Percentiles rank a stretch among this genome's conserved stretches.
Conservation (phyloP, 2,329 filamentous ascomycete species). For the Byssochlamys sp. region DNA sequence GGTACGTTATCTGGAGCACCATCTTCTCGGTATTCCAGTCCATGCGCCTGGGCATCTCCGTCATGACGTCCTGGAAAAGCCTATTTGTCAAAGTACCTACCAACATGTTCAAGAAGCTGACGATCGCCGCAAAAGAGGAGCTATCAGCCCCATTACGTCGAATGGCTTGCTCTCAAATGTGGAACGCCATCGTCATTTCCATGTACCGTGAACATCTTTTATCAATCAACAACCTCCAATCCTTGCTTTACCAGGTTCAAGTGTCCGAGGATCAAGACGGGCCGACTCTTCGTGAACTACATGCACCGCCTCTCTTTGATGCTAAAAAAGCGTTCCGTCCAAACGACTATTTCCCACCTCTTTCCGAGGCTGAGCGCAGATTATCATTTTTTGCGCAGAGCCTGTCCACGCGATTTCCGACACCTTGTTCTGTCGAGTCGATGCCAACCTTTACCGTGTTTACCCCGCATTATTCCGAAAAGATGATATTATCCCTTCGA, state of each 20-base stretch:
- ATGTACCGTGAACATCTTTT: conserved; percentile 98
- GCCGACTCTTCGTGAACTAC: conserved; percentile 84
- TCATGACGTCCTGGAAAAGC: conserved; percentile 98
- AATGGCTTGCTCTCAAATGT: conserved; percentile 97
- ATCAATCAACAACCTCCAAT: conserved; percentile 97
- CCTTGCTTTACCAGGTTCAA: conserved; percentile 94
- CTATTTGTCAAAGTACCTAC: conserved; percentile 91
- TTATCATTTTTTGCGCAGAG: conserved; percentile 99
- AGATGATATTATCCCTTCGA: conserved; percentile 89
- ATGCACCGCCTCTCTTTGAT: conserved; percentile 95
- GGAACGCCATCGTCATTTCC: conserved; percentile 98
- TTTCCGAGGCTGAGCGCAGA: conserved; percentile 93
- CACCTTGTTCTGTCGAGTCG: conserved; percentile 93
- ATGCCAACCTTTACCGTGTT: conserved; percentile 98
- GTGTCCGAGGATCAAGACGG: conserved; percentile 98
- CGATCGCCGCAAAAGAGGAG: no score
- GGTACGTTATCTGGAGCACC: conserved; percentile 92
- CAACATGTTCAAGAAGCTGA: no score
- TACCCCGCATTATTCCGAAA: conserved; percentile 96
- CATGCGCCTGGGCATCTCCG: conserved; percentile 96
- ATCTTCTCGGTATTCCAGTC: conserved; percentile 89
- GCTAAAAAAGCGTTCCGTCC: conserved; percentile 98
- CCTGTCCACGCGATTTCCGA: conserved; percentile 88
- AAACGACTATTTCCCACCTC: conserved; percentile 91
- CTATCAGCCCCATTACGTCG: no score